Conservation (phyloP, 495 filamentous ascomycete species). For the Zalerion maritima region DNA sequence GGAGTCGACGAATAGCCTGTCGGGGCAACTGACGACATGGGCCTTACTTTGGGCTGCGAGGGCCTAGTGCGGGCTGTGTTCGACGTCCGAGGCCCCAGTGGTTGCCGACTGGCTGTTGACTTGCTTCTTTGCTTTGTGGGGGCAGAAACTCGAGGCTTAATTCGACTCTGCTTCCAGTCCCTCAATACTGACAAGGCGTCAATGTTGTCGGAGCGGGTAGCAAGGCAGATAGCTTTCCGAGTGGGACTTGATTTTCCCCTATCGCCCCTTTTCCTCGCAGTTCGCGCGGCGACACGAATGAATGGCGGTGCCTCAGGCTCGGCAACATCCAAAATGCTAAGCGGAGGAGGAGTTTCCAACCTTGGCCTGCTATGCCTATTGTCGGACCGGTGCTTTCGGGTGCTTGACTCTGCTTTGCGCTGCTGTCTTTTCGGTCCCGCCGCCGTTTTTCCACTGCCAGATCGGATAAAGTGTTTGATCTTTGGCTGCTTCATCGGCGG, state of each 20-base stretch:
- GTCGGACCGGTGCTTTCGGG: slow-evolving; percentile 10
- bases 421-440: too few relatives aligned
- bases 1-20: too few relatives aligned
- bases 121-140: slow-evolving; percentile 10
- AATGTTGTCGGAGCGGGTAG: slow-evolving; percentile 54
- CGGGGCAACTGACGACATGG: too few relatives aligned
- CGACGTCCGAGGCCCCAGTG: slow-evolving; percentile 9
- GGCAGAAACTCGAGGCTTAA: slow-evolving; percentile 30
- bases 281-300: slow-evolving; percentile 61
- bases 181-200: slow-evolving; percentile 55
- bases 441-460: too few relatives aligned
- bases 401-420: slow-evolving; percentile 15
- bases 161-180: slow-evolving; percentile 63
- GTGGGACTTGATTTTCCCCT: slow-evolving; percentile 61
- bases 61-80: too few relatives aligned
- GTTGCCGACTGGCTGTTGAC: slow-evolving; percentile 6
- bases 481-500: too few relatives aligned
- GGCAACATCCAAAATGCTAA: slow-evolving; percentile 62
- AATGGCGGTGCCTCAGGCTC: slow-evolving; percentile 51
- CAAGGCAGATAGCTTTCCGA: slow-evolving; percentile 57
- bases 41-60: too few relatives aligned
- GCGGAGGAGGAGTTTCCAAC: slow-evolving; percentile 24
- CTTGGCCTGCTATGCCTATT: not conserved
- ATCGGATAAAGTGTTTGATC: too few relatives aligned
- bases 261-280: slow-evolving; percentile 44